Percentiles rank a stretch among this genome's conserved stretches.
Conservation (phyloP, 164 flowering plant species). For the Piper longum region DNA sequence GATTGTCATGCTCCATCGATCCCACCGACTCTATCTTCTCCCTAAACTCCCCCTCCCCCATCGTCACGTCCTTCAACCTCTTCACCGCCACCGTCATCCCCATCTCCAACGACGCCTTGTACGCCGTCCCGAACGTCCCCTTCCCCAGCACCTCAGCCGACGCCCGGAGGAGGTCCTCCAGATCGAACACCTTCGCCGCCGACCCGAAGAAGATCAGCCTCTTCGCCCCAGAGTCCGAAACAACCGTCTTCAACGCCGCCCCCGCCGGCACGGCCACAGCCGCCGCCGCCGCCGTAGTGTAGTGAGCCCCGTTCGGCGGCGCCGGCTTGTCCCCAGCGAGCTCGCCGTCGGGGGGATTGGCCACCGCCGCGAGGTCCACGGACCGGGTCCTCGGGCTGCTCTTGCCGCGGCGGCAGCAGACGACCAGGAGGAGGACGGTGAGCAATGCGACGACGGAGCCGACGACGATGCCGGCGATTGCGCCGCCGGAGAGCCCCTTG, state of each 20-base stretch:
- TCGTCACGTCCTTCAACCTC: conserved; percentile 67
- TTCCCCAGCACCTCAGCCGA: conserved; percentile 84
- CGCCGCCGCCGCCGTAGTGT: conserved; percentile 6
- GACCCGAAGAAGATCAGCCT: conserved; percentile 41
- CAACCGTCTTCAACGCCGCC: conserved; percentile 8
- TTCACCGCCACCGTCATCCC: conserved; percentile 71
- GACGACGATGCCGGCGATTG: conserved; percentile 67
- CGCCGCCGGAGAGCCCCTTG: conserved; percentile 55
- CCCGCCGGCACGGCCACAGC: conserved; percentile 3
- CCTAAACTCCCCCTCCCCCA: conserved; percentile 56
- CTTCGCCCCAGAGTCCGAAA: conserved; percentile 13
- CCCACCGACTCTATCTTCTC: conserved; percentile 71
- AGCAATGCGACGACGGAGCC: conserved; percentile 39
- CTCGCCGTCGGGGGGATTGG: conserved; percentile 18
- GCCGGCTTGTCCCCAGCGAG: conserved; percentile 12
- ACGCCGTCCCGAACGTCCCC: conserved; percentile 70
- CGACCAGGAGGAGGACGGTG: conserved; percentile 26
- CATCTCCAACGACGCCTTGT: conserved; percentile 59
- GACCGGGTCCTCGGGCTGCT: conserved; percentile 16
- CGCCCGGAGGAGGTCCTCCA: conserved; percentile 65
- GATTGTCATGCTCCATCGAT: conserved; percentile 45
- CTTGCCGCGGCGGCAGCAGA: conserved; percentile 33
- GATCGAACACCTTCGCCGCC: conserved; percentile 26
- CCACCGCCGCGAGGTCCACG: conserved; percentile 11
- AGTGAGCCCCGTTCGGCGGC: conserved; percentile 7